phyloP scores from a whole-genome alignment of 1,139 yeast species.

The Yamadazyma dushanensis region DNA sequence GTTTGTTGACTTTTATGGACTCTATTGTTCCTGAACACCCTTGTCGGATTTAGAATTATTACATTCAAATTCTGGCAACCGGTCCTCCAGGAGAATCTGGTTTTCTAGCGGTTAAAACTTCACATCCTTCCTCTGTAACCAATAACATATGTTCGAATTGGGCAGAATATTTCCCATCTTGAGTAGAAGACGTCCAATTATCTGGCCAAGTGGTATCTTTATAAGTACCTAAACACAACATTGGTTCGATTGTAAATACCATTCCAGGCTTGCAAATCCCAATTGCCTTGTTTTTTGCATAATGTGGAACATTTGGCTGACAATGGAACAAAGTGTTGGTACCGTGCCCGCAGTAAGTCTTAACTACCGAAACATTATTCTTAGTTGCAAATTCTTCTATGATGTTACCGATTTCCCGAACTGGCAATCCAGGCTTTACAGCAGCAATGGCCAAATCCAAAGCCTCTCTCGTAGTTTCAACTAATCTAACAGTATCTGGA shows the following conservation, averaged over 20 bases:
- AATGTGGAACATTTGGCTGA: conserved; percentile 93
- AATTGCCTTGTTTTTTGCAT: conserved; percentile 87
- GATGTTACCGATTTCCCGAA: conserved; percentile 83
- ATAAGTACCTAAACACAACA: conserved; percentile 88
- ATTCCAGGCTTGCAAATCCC: conserved; percentile 96
- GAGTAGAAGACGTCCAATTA: conserved; percentile 92
- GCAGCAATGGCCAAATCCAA: conserved; percentile 77
- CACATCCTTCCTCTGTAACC: conserved; percentile 93
- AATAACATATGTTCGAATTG: conserved; percentile 94
- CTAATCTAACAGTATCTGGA: conserved; percentile 80
- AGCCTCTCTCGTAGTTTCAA: conserved; percentile 92
- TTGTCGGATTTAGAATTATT: too few relatives aligned
- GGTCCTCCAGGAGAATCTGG: conserved; percentile 89
- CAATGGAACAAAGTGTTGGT: conserved; percentile 85
- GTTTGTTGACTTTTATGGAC: too few relatives aligned
- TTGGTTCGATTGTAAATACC: conserved; percentile 97
- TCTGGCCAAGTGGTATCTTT: conserved; percentile 94
- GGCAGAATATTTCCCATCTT: conserved; percentile 86
- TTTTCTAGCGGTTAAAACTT: conserved; percentile 81
- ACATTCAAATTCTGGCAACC: conserved; percentile 50
- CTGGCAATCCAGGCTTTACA: conserved; percentile 90
- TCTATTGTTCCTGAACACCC: too few relatives aligned
- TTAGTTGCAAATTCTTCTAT: conserved; percentile 86
- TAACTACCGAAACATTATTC: conserved; percentile 81
- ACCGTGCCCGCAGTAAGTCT: conserved; percentile 95